Evolutionary conservation across 2,329 filamentous ascomycete genomes (phyloP), one percentile per base, ranked within the genome.

Genomic region (Claviceps quebecensis): DNA sequence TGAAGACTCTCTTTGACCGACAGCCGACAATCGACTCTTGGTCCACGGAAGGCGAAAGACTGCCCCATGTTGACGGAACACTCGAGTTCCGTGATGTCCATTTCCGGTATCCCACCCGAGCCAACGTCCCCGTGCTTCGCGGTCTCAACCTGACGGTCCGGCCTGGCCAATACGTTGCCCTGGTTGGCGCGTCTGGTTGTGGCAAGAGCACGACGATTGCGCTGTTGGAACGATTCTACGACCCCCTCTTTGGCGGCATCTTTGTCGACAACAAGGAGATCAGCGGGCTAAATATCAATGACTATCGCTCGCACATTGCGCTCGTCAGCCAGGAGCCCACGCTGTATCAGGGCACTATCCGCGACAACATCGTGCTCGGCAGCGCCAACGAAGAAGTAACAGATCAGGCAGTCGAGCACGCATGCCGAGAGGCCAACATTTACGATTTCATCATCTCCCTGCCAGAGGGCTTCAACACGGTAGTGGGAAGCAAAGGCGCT

Each of bases 251-350:
- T 0, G 93, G 93, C 13, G 82, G 82, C 14, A 75, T 98, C 37
- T 87, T 81, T 53, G 75, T 97, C 17, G 91, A 97, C 61, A 87
- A 83, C 52, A 80, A 83, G 56, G 87, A 95, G 55, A 87, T 97
- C 60, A 84, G 81, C 54, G 75, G 74, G 11, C 73, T 96, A 47
- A 91, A 95, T 60, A 74, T 95, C 61, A 89, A 87, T 67, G 81
- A 90, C 51, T 96, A 96, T 69, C 84, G 93, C 49, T 82, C 77
- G 17, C 80, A 83, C 65, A 78, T 97, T 56, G 85, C 91, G 0
- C 82, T 98, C 9, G 91, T 98, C 14, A 89, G 85, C 37, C 93
- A 97, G 64, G 93, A 97, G 65, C 91, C 93, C 0, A 95, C 91
- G 0, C 71, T 98, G 0, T 98, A 96, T 68, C 89, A 95, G 65